Conservation (phyloP, 2,329 filamentous ascomycete genomes). For the Cladosporium velox region DNA sequence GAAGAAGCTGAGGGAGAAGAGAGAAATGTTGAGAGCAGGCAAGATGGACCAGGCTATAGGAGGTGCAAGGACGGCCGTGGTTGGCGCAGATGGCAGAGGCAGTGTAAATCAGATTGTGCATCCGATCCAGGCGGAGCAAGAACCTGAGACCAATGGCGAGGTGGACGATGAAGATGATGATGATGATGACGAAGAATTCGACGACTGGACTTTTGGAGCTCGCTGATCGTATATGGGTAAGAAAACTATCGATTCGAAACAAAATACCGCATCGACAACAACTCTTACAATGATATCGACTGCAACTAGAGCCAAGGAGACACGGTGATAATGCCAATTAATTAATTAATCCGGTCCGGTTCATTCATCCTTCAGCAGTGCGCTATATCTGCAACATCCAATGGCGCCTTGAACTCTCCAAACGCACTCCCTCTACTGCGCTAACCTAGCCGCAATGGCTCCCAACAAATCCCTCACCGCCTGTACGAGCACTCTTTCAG, state of each 20-base stretch:
- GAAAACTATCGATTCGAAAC: not conserved
- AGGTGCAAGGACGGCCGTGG: not conserved
- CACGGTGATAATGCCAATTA: not conserved
- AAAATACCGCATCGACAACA: not conserved
- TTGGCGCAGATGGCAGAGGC: not conserved
- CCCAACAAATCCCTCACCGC: not conserved
- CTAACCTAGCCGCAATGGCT: not conserved
- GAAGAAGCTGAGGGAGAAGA: conserved; percentile 47
- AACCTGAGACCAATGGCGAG: not conserved
- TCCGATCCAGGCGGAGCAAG: not conserved
- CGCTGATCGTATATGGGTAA: not conserved
- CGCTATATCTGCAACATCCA: not conserved
- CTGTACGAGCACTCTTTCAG: not conserved
- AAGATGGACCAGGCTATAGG: conserved; percentile 12
- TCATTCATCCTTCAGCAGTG: not conserved
- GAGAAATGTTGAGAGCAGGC: conserved; percentile 44
- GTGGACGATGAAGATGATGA: conserved; percentile 27
- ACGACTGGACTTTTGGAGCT: conserved; percentile 29
- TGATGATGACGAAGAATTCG: conserved; percentile 25
- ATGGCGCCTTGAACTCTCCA: not conserved
- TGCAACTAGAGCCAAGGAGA: not conserved
- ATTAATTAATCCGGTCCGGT: not conserved
- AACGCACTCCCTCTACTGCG: not conserved
- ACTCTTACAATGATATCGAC: not conserved
- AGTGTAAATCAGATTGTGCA: not conserved